These are phyloP conservation scores for Yamagishiella unicocca DNA, from an alignment of 139 green algal species.

Conservation along the genomic window DNA sequence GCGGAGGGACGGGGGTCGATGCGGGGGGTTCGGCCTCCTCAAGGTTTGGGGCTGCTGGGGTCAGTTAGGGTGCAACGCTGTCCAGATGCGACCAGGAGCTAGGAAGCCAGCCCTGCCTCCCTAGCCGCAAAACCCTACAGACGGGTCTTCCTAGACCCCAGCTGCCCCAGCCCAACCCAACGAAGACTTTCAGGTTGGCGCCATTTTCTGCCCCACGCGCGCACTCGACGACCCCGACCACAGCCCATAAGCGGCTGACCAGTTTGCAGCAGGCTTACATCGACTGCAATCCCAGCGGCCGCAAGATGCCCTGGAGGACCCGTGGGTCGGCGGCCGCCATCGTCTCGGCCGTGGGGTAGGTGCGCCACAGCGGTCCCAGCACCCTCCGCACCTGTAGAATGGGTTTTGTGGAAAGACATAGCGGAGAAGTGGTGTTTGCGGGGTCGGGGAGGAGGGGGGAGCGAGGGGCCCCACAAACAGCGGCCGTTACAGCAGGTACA, in stretches of 20 bases:
- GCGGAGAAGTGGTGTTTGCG: neutral
- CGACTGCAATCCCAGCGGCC: constrained; percentile 82
- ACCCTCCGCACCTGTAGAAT: constrained; percentile 83
- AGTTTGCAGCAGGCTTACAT: too few relatives aligned
- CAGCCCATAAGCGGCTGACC: too few relatives aligned
- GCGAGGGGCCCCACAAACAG: neutral
- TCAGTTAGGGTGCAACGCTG: too few relatives aligned
- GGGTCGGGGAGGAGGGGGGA: neutral
- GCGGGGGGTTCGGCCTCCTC: too few relatives aligned
- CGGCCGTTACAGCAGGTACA: neutral
- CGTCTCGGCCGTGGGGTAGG: constrained; percentile 78
- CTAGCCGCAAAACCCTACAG: neutral
- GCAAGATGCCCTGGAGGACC: constrained; percentile 69
- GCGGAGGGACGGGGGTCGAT: too few relatives aligned
- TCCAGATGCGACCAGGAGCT: neutral
- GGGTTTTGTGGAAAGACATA: neutral
- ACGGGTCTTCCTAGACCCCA: neutral
- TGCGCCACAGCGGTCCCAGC: constrained; percentile 85
- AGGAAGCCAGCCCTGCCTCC: neutral
- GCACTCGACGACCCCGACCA: too few relatives aligned
- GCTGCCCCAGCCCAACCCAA: neutral
- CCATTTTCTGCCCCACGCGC: neutral
- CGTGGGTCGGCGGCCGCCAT: constrained; percentile 42
- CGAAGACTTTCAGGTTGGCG: neutral
- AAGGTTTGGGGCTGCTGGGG: too few relatives aligned